Evolutionary conservation across 495 filamentous ascomycete genomes (phyloP), one percentile per base, ranked within the genome.

Genomic region (Pyrenula aspistea): DNA sequence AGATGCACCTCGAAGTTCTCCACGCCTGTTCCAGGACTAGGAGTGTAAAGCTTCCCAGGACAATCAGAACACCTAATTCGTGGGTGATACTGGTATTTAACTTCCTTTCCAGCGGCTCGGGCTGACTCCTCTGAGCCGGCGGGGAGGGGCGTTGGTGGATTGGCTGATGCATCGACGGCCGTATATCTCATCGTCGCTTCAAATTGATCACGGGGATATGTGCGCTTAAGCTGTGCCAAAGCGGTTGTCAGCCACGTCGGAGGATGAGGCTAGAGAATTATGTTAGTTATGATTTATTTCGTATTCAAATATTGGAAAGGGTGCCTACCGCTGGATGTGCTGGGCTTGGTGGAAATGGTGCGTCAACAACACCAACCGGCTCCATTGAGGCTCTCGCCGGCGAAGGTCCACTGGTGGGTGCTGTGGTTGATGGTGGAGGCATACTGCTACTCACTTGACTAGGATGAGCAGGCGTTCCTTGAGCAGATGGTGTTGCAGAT

Each of bases 1-100:
- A 95, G 72, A 71, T 96, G 91, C 3, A 92, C 83, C 70, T 92
- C 85, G 56, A 96, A 96, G 63, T 93, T 91, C n/a, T 84, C 83
- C 11, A 90, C 85, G 0, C 90, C 89, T 64, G 77, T 83, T 22
- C 82, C 88, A 0, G 92, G 91, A 0, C 88, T 87, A 1, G 89
- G 86, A 0, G 87, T 95, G 67, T 98, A 98, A 25, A 95, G 71
- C 67, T 96, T 96, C 31, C 90, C 89, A 1, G 92, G 88, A 69
- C 93, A 96, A 65, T 96, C 93, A 49, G 82, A 79, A 64, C 93
- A 98, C 31, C 85, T 78, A 55, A 96, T 95, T 24, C 93, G 80
- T 0, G 93, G 90, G 47, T 94, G 75, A 59, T 81, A 94, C 68
- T 85, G 80, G 49, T 81, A 87, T 68, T 87, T 85, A 58, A 87